Evolutionary conservation across 2,329 filamentous ascomycete species (phyloP).

Genomic region (Arthrobotrys megalospora): DNA sequence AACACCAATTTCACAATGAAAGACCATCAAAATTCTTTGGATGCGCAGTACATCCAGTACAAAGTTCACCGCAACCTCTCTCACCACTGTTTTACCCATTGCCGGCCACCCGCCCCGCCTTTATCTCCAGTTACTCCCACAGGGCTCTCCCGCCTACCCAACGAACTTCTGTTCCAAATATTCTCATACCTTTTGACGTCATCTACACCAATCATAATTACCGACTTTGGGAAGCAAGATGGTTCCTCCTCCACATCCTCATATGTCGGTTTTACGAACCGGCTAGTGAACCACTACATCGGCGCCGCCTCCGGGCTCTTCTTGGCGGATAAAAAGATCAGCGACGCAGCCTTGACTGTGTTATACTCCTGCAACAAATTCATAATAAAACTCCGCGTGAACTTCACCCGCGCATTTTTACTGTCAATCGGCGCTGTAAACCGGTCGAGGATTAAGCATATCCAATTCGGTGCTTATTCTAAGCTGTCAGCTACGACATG

Average conservation of each 20-base stretch:
- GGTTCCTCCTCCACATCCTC: conserved; percentile 6
- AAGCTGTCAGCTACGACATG: conserved; percentile 21
- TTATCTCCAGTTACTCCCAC: background rate
- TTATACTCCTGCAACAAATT: conserved; percentile 39
- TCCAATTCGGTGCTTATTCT: conserved; percentile 36
- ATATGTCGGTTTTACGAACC: conserved; percentile 32
- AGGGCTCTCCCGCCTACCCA: conserved; percentile 36
- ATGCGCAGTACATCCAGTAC: conserved; percentile 25
- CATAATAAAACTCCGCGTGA: conserved; percentile 37
- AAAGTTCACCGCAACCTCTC: conserved; percentile 45
- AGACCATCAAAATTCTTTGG: background rate
- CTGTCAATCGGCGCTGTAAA: conserved; percentile 33
- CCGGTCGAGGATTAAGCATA: conserved; percentile 1
- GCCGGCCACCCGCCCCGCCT: conserved; percentile 5
- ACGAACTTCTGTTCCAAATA: conserved; percentile 41
- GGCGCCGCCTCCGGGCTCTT: conserved; percentile 31
- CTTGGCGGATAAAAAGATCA: conserved; percentile 33
- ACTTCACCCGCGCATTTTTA: conserved; percentile 31
- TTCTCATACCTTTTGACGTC: conserved; percentile 36
- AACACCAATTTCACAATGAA: background rate
- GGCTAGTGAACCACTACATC: conserved; percentile 37
- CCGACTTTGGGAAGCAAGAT: conserved; percentile 49
- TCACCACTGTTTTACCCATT: conserved; percentile 24
- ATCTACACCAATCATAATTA: conserved; percentile 35
- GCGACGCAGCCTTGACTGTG: conserved; percentile 25